Base-by-base conservation (phyloP, 2,329 filamentous ascomycete genomes). In the Cordyceps tenuipes region DNA sequence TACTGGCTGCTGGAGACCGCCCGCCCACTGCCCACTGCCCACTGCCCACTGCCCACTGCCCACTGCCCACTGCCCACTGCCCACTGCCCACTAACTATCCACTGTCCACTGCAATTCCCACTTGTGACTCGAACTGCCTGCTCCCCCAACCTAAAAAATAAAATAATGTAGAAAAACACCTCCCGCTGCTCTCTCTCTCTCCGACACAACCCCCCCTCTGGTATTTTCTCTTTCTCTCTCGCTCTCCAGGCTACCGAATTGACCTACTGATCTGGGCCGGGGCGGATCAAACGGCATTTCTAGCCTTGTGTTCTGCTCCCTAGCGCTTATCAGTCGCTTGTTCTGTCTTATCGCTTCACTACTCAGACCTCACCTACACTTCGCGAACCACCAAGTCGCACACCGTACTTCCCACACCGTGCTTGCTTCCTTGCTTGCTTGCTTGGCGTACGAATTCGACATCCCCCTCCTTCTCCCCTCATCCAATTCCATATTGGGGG, bases 71-170 rank as follows among this genome's bases (percentile, higher is more conserved):
- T 43, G 43, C 3, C 13, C 19, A 43, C 39, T 43, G 10, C 23
- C 36, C 3, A 23, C 23, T 23, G 23, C 64, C 60, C 62, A 34
- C 41, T 51, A 26, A n/a, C n/a, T n/a, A n/a, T 23, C 36, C 51
- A 26, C 43, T 43, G 43, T 5, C 13, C 19, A 43, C 39, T 43
- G 10, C 23, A 21, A 36, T 15, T 39, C n/a, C n/a, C 49, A 12
- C 52, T 39, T 47, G 41, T 56, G 53, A 56, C 53, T 56, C 53
- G 52, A 23, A 46, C 34, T 43, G 39, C 53, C 53, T 29, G 26
- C 10, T 44, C 29, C 8, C 5, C 19, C 41, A 53, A 53, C 43
- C 41, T 21, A 34, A 47, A 56, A 46, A 46, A 46, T 17, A 43
- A 43, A 43, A 36, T 36, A 36, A 13, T 36, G 15, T 29, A 29